Evolutionary conservation across 2,329 filamentous ascomycete species (phyloP).

Genomic region (Ilyonectria robusta): DNA sequence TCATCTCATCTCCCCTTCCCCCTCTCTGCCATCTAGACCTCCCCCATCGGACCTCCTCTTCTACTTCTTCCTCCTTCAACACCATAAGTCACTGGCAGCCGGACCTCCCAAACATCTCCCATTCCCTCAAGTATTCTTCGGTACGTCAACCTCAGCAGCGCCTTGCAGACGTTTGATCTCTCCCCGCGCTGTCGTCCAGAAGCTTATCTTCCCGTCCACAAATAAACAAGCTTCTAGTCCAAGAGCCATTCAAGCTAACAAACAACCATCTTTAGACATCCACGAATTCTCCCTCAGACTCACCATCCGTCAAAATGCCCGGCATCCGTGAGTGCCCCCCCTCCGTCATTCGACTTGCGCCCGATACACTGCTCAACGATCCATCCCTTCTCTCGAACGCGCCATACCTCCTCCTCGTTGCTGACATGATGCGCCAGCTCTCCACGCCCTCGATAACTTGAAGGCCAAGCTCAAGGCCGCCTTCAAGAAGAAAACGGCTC

Average conservation of each 20-base stretch:
- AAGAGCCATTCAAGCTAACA: constrained; percentile 32
- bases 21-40: constrained; percentile 4
- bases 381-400: neutral
- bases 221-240: neutral
- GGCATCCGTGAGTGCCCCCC: constrained; percentile 64
- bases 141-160: constrained; percentile 23
- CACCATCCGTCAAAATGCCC: constrained; percentile 59
- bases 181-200: constrained; percentile 6
- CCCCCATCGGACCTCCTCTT: constrained; percentile 1
- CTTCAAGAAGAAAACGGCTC: constrained; percentile 62
- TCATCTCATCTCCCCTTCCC: constrained; percentile 22
- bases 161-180: constrained; percentile 2
- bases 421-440: constrained; percentile 54
- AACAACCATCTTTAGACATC: constrained; percentile 20
- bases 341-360: neutral
- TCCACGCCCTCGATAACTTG: constrained; percentile 67
- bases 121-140: neutral
- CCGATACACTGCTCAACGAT: neutral
- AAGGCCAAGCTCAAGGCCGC: constrained; percentile 69
- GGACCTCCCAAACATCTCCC: constrained; percentile 4
- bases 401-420: neutral
- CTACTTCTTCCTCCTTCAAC: constrained; percentile 2
- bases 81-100: constrained; percentile 4
- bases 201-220: constrained; percentile 5
- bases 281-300: neutral